Percentiles rank a stretch among this genome's conserved stretches.
phyloP scores from a whole-genome alignment of 768 basidiomycete genomes.

The Kwoniella mangroviensis region DNA sequence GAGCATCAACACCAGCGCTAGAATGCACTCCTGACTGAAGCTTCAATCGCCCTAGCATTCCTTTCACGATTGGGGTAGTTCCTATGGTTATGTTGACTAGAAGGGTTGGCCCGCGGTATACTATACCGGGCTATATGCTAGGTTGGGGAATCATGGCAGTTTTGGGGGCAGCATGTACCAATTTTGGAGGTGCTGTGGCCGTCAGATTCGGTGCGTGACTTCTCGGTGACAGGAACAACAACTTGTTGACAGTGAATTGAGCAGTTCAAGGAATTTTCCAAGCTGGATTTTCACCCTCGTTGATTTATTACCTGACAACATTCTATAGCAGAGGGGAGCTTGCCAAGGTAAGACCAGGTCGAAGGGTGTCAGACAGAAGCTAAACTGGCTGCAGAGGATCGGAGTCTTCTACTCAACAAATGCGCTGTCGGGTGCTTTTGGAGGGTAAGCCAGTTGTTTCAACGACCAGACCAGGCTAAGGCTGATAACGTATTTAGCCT shows the following conservation, averaged over 20 bases:
- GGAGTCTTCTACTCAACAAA: conserved; percentile 62
- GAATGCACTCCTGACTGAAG: background rate
- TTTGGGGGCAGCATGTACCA: conserved; percentile 27
- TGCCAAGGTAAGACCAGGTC: conserved; percentile 26
- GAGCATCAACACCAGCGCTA: background rate
- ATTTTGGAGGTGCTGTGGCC: conserved; percentile 26
- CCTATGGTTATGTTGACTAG: conserved; percentile 36
- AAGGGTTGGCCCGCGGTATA: conserved; percentile 33
- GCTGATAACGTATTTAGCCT: conserved; percentile 50
- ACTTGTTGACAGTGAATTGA: background rate
- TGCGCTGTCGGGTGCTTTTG: conserved; percentile 35
- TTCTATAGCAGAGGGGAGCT: conserved; percentile 64
- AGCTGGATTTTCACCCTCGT: conserved; percentile 29
- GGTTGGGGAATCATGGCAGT: conserved; percentile 35
- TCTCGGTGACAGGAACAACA: too few species aligned
- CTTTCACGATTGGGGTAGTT: conserved; percentile 25
- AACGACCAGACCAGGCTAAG: background rate
- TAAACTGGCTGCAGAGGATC: conserved; percentile 50
- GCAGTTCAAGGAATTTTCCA: conserved; percentile 32
- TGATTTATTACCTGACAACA: conserved; percentile 63
- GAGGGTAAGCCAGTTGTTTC: conserved; percentile 12
- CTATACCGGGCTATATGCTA: conserved; percentile 39
- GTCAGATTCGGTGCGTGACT: conserved; percentile 25
- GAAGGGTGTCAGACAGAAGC: background rate
- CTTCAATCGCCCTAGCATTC: conserved; percentile 7